Evolutionary conservation across 768 basidiomycete genomes (phyloP), one percentile per base, ranked within the genome.

Genomic region (Dacryopinax spathularia): DNA sequence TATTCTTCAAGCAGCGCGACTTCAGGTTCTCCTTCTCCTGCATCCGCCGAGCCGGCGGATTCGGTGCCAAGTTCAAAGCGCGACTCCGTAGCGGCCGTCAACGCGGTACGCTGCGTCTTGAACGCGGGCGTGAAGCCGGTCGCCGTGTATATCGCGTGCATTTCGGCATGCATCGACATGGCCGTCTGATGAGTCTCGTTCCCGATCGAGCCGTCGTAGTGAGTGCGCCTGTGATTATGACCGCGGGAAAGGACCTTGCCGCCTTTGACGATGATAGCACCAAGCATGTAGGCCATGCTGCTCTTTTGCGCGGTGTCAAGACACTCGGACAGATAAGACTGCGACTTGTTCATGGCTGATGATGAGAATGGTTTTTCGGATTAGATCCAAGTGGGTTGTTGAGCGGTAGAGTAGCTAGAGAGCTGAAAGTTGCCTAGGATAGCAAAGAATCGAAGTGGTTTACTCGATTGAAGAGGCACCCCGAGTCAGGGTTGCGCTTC

Each of bases 141-240:
- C 63, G 79, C 68, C 66, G 73, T 82, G 72, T 79, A 80, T 64
- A 83, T 83, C 31, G 78, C 79, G 66, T 83, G 79, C 83, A 83
- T 83, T 73, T 82, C 81, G 1, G 82, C 81, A 67, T 84, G 81
- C 81, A 83, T 75, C 1, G 73, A 76, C 16, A 75, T 64, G 12
- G 66, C 64, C 20, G 73, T 71, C 75, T 77, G 80, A 60, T 76
- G 74, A 67, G 74, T 74, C 48, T 56, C 48, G 48, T 56, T 56
- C 25, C 48, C 48, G 13, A 29, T 10, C 13, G 48, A 56, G 48
- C 80, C 80, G 64, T 83, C 79, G 68, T 82, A 82, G 64, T 80
- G 79, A 27, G 81, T 74, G 35, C 81, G 75, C 67, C 80, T 79
- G 66, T 83, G 82, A 66, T 84, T 83, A 65, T 78, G 77, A 15